Conservation (phyloP, 192 early-diverging fungal genomes). For the Rhizophagus sp. region DNA sequence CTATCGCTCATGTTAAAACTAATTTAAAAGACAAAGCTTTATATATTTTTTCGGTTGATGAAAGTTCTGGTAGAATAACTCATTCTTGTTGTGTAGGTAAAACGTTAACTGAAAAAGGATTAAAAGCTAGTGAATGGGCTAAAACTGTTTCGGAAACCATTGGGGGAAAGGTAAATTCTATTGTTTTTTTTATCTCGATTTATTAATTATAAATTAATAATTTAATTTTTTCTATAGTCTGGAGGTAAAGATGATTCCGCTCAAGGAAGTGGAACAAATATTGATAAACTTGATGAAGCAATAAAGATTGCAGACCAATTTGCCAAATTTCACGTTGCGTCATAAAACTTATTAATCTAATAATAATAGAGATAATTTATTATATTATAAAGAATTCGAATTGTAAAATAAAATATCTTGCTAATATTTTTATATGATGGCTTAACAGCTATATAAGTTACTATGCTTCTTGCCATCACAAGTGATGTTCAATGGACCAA, state of each 20-base stretch:
- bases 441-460: no score
- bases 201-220: background rate
- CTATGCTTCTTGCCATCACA: no score
- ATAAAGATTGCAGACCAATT: slow-evolving; percentile 72
- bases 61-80: slow-evolving; percentile 63
- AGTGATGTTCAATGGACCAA: no score
- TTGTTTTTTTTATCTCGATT: background rate
- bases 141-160: slow-evolving; percentile 77
- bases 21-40: slow-evolving; percentile 81
- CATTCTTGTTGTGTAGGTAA: slow-evolving; percentile 86
- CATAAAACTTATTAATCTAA: background rate
- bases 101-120: slow-evolving; percentile 68
- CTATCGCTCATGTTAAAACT: slow-evolving; percentile 76
- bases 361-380: background rate
- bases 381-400: no score
- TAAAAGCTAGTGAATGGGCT: slow-evolving; percentile 94
- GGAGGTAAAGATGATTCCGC: slow-evolving; percentile 96
- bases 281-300: slow-evolving; percentile 71
- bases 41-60: slow-evolving; percentile 79
- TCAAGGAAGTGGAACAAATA: slow-evolving; percentile 80
- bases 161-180: slow-evolving; percentile 72
- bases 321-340: slow-evolving; percentile 61
- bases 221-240: slow-evolving; percentile 16
- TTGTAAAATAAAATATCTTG: no score
- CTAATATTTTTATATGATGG: no score